Base-by-base conservation (phyloP, 768 basidiomycete species). In the Leccinum obscurum region DNA sequence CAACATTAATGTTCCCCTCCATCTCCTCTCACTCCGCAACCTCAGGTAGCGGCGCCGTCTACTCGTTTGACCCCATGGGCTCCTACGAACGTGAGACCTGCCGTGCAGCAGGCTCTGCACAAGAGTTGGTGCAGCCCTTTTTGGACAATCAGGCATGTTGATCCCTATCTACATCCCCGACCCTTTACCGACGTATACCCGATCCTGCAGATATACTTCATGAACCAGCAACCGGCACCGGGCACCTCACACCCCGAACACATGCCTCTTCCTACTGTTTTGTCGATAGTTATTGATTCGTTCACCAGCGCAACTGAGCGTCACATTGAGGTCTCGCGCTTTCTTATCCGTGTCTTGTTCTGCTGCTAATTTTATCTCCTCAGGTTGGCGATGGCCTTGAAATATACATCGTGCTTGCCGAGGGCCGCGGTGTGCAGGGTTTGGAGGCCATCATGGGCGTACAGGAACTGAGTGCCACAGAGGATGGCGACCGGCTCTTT, bases 41-140 rank as follows among this genome's bases (percentile, higher is more conserved):
- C 39, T 4, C 72, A 96, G 94, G 95, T 11, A 86, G 92, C 39
- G 97, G 97, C 55, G 93, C 96, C 10, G 95, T 99, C 32, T 99
- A 99, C 81, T 98, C 96, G n/a, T 99, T 97, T 75, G 97, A 99
- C 77, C 97, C 97, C 41, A 94, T 98, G 34, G 97, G 97, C 28
- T 95, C 92, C 52, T 99, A 99, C 75, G 95, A 98, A 77, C 90
- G 97, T 61, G 95, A 97, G 78, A 85, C 92, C 34, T 98, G 95
- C 78, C 89, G 97, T 63, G 95, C 95, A 41, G 95, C 95, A 52
- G 97, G 97, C 54, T 90, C 95, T 15, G 96, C 95, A n/a, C 90
- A 93, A 72, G 84, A 87, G 52, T 84, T 99, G 24, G 85, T 99
- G 7, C 97, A 99, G 70, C 97, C 97, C 2, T 97, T 99, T 86